Evolutionary conservation across 495 filamentous ascomycete species (phyloP).

Genomic region (Parathielavia appendiculata): DNA sequence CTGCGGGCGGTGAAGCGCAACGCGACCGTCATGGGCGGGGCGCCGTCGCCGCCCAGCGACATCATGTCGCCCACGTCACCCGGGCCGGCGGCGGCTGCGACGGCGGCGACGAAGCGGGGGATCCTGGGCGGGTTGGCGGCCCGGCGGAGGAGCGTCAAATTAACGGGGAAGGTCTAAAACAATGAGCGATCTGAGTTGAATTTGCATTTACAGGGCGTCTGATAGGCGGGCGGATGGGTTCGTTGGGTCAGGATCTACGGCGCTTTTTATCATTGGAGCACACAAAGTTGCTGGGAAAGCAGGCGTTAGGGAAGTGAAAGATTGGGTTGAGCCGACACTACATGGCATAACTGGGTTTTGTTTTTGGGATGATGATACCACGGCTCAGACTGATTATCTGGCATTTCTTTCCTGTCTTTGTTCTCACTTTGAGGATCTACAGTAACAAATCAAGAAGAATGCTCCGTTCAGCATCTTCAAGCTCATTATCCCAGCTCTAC

Average conservation of each 20-base stretch:
- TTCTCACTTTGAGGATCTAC: too few relatives aligned
- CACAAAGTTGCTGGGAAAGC: neutral
- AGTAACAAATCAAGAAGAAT: too few relatives aligned
- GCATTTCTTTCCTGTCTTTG: neutral
- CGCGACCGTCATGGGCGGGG: slow-evolving; percentile 25
- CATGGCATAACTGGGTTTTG: slow-evolving; percentile 1
- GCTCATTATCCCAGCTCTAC: too few relatives aligned
- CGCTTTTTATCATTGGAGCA: neutral
- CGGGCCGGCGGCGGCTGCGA: slow-evolving; percentile 1
- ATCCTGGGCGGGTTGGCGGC: slow-evolving; percentile 40
- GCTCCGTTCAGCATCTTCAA: too few relatives aligned
- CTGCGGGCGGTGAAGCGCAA: slow-evolving; percentile 35
- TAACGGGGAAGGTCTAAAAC: slow-evolving; percentile 22
- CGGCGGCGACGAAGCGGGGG: slow-evolving; percentile 31
- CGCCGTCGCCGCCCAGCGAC: slow-evolving; percentile 20
- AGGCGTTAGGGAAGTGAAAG: slow-evolving; percentile 1
- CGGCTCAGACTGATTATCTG: slow-evolving; percentile 2
- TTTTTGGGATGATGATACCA: neutral
- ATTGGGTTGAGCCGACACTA: neutral
- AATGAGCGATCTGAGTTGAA: neutral
- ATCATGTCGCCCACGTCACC: slow-evolving; percentile 28
- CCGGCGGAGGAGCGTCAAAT: slow-evolving; percentile 38
- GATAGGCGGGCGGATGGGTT: neutral
- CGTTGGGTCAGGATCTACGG: slow-evolving; percentile 7
- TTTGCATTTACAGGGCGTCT: slow-evolving; percentile 3